Percentiles rank a stretch among this genome's conserved stretches.
These are phyloP conservation scores for Aspergillus chevalieri DNA, from an alignment of 2,329 filamentous ascomycete genomes.

Conservation along the genomic window DNA sequence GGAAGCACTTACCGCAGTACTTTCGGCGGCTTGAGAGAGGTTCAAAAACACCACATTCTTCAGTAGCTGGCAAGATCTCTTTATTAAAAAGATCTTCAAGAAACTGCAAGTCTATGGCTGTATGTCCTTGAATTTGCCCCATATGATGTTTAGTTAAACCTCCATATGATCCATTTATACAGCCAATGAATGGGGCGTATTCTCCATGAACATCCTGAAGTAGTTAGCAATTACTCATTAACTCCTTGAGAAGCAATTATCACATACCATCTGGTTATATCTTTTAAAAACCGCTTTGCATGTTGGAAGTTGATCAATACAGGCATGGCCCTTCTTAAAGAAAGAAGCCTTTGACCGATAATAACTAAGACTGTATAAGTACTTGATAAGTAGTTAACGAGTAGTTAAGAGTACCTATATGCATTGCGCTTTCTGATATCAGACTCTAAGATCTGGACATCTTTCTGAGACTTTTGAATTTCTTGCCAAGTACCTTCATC, in stretches of 20 bases:
- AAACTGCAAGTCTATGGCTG: slow-evolving; percentile 2
- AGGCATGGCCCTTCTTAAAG: background rate
- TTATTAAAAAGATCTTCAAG: slow-evolving; percentile 8
- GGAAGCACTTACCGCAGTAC: slow-evolving; percentile 2
- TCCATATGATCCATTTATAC: background rate
- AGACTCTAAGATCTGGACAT: background rate
- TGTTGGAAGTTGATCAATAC: slow-evolving; percentile 4
- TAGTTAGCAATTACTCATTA: slow-evolving; percentile 2
- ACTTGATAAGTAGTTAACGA: too few species aligned
- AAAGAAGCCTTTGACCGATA: slow-evolving; percentile 3
- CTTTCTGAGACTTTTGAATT: background rate
- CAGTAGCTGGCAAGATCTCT: background rate
- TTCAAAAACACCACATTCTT: slow-evolving; percentile 6
- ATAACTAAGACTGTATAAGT: slow-evolving; percentile 5
- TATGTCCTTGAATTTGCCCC: slow-evolving; percentile 2
- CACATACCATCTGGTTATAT: background rate
- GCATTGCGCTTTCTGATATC: background rate
- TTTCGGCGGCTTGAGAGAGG: too few species aligned
- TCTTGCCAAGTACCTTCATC: background rate
- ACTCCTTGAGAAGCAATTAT: too few species aligned
- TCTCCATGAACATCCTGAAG: slow-evolving; percentile 1
- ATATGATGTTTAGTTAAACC: slow-evolving; percentile 4
- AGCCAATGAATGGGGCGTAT: slow-evolving; percentile 3
- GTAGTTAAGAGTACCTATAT: too few species aligned
- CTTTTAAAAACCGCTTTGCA: slow-evolving; percentile 7